Conservation (phyloP, 768 basidiomycete species). For the Clathrus columnatus region DNA sequence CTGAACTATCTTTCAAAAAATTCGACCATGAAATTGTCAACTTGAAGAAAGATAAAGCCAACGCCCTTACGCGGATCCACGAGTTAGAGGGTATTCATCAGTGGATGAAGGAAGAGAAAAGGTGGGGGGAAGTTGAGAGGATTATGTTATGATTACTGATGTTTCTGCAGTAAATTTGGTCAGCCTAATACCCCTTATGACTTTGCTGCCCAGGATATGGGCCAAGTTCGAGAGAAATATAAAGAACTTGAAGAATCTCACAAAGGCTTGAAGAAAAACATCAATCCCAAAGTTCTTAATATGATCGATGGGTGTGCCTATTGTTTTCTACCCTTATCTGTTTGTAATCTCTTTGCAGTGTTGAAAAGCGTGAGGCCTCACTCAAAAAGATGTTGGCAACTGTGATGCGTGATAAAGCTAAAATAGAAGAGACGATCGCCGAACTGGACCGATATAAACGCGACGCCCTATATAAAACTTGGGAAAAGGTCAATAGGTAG, state of each 20-base stretch:
- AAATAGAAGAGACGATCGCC: conserved; percentile 89
- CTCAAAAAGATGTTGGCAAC: conserved; percentile 82
- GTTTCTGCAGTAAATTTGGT: conserved; percentile 62
- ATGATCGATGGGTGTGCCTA: conserved; percentile 83
- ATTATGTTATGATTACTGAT: not conserved
- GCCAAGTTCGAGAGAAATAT: conserved; percentile 50
- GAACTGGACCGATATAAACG: conserved; percentile 92
- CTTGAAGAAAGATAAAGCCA: conserved; percentile 55
- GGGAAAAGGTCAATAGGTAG: conserved; percentile 91
- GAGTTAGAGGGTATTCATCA: conserved; percentile 74
- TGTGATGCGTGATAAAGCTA: conserved; percentile 86
- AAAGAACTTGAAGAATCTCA: conserved; percentile 69
- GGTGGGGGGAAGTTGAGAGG: conserved; percentile 48
- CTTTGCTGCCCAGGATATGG: conserved; percentile 59
- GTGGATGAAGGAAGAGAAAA: conserved; percentile 85
- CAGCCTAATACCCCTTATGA: conserved; percentile 75
- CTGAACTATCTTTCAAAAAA: conserved; percentile 55
- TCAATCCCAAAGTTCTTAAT: conserved; percentile 91
- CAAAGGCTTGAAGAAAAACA: conserved; percentile 86
- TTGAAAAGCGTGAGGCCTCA: conserved; percentile 87
- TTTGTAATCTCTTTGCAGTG: conserved; percentile 34
- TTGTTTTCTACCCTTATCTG: not conserved
- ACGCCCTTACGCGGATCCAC: conserved; percentile 41
- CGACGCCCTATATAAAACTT: conserved; percentile 88
- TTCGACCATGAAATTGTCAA: conserved; percentile 60